A percentile compares a stretch with the other conserved stretches of the same genome.
Conservation (phyloP, 306 rosid species). For the Acacia crassicarpa region DNA sequence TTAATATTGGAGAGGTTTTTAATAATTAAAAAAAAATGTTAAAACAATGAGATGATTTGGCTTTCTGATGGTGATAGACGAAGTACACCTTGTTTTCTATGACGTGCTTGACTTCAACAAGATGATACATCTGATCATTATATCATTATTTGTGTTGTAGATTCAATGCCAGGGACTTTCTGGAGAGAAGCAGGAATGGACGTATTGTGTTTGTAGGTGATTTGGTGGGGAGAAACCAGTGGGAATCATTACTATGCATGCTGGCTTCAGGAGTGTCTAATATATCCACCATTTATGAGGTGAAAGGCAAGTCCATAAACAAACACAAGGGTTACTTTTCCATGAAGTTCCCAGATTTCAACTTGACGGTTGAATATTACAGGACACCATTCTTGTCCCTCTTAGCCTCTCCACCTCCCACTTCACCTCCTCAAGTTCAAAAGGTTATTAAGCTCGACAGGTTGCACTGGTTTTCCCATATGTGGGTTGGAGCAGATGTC, state of each 20-base stretch:
- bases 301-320: constrained; percentile 68
- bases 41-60: not conserved
- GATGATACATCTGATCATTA: not conserved
- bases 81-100: not conserved
- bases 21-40: not conserved
- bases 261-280: constrained; percentile 62
- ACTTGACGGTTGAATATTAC: constrained; percentile 82
- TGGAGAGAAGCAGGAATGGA: constrained; percentile 72
- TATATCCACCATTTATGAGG: constrained; percentile 71
- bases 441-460: constrained; percentile 53
- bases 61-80: not conserved
- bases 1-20: no score
- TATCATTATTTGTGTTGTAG: constrained; percentile 31
- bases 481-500: constrained; percentile 68
- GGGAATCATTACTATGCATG: constrained; percentile 92
- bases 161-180: constrained; percentile 75
- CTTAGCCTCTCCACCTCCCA: constrained; percentile 62
- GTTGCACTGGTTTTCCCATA: constrained; percentile 65
- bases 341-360: constrained; percentile 62
- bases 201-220: constrained; percentile 92
- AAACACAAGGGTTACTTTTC: constrained; percentile 78
- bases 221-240: constrained; percentile 86
- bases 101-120: not conserved
- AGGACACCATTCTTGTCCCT: constrained; percentile 67
- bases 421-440: constrained; percentile 40